Base-by-base conservation (phyloP, 345 rosid species). In the Triadica sebifera region DNA sequence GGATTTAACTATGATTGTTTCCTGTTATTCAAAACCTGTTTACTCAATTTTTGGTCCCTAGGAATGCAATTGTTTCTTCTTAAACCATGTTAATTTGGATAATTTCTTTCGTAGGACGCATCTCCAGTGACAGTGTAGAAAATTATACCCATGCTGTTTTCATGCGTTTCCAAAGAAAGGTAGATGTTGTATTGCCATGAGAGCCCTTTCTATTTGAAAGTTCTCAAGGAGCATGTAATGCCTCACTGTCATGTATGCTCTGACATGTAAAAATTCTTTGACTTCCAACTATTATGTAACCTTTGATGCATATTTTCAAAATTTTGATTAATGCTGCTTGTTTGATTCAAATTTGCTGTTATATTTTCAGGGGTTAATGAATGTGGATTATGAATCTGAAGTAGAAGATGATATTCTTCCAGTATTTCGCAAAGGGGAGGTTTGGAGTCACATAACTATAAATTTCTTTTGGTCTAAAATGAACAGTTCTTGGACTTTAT, bases 181-280 rank as follows among this genome's bases (percentile, higher is more conserved):
- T 86, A 75, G 87, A 89, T 56, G 86, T 90, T 72, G 79, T 92
- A 90, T 79, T 94, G n/a, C n/a, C n/a, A 94, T 57, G 88, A 87
- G 85, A 92, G 85, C 76, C 91, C 93, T 79, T 84, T 84, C 81
- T 90, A 86, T 81, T 75, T 80, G 80, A 73, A 77, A 85, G 89
- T 90, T 80, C 85, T 92, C 22, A 72, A 79, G 84, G 83, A 94
- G 80, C 89, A 86, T 79, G 94, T 92, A 70, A 81, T 81, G 47
- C 97, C 94, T 76, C 81, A 92, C 89, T 94, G 97, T 86, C 93
- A 90, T 86, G 98, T 92, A 90, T 85, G 98, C 87, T 79, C 83
- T 87, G 81, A 81, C 86, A 89, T 87, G 91, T 91, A 88, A 90
- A 87, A 86, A 73, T 53, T 61, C 47, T 63, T 60, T 38, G 1